Evolutionary conservation across 257 asterid species (phyloP).

Genomic region (Nicotiana benthamiana): DNA sequence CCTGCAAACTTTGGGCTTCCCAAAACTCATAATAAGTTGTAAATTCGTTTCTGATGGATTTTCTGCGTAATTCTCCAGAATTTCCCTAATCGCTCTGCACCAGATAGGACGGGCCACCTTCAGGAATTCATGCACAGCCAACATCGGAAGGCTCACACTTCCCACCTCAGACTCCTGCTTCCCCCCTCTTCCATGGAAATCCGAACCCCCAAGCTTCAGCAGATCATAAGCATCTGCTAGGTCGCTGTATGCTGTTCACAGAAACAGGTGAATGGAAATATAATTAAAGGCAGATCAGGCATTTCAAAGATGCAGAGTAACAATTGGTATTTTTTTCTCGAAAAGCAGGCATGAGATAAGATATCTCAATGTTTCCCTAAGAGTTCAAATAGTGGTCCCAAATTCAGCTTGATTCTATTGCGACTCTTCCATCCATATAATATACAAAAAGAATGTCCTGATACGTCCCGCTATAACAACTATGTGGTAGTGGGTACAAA

Average conservation of each 20-base stretch:
- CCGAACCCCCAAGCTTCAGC: conserved; percentile 93
- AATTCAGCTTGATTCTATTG: too few relatives aligned
- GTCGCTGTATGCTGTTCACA: conserved; percentile 63
- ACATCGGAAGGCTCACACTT: conserved; percentile 56
- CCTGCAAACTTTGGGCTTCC: conserved; percentile 26
- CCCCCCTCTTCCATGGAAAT: conserved; percentile 85
- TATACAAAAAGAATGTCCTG: too few relatives aligned
- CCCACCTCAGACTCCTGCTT: conserved; percentile 86
- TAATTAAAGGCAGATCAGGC: background rate
- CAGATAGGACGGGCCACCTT: conserved; percentile 85
- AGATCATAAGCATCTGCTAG: conserved; percentile 70
- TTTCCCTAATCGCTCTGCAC: conserved; percentile 53
- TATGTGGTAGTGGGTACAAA: background rate
- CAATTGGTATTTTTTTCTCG: background rate
- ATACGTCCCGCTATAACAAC: background rate
- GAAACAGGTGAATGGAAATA: background rate
- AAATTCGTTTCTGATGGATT: conserved; percentile 60
- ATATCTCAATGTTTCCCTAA: too few relatives aligned
- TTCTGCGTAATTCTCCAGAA: conserved; percentile 41
- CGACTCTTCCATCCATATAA: too few relatives aligned
- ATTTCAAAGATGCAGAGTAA: background rate
- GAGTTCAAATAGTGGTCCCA: too few relatives aligned
- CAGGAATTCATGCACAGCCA: conserved; percentile 65
- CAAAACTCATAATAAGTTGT: conserved; percentile 46
- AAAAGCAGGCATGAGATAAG: too few relatives aligned